These are phyloP conservation scores for Nicotiana noctiflora DNA, from an alignment of 257 asterid genomes.

Conservation along the genomic window DNA sequence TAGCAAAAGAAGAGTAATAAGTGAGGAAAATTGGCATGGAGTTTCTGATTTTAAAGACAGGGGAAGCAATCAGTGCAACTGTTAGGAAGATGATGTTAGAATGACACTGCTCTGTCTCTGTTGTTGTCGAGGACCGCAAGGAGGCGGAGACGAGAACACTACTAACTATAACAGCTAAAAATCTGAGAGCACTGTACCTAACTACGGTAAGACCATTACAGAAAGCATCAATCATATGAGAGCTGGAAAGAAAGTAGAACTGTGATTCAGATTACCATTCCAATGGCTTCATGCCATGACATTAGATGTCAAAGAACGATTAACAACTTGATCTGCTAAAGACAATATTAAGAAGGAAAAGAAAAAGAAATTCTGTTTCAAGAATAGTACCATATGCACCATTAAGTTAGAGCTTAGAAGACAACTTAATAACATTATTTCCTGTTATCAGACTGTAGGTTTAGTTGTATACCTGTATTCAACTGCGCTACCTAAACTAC, in stretches of 20 bases:
- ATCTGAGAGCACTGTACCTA: background rate
- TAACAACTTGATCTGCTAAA: background rate
- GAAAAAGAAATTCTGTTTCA: background rate
- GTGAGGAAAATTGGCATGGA: no score
- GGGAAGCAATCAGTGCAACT: no score
- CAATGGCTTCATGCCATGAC: background rate
- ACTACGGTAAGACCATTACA: background rate
- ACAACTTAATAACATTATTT: background rate
- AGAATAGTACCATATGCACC: background rate
- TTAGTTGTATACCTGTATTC: background rate
- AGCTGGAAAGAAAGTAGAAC: background rate
- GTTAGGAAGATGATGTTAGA: no score
- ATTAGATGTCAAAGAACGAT: background rate
- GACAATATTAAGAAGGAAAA: background rate
- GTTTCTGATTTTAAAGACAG: no score
- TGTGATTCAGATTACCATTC: background rate
- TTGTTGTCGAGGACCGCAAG: no score
- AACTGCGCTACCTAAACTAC: no score
- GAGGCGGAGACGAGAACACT: no score
- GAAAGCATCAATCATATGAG: background rate
- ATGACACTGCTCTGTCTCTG: no score
- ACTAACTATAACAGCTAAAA: background rate
- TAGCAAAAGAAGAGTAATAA: no score
- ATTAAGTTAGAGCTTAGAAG: no score
- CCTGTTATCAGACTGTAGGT: background rate